Percentiles rank a stretch among this genome's conserved stretches.
These are phyloP conservation scores for Trichoderma sp. DNA, from an alignment of 2,329 filamentous ascomycete genomes.

Conservation along the genomic window DNA sequence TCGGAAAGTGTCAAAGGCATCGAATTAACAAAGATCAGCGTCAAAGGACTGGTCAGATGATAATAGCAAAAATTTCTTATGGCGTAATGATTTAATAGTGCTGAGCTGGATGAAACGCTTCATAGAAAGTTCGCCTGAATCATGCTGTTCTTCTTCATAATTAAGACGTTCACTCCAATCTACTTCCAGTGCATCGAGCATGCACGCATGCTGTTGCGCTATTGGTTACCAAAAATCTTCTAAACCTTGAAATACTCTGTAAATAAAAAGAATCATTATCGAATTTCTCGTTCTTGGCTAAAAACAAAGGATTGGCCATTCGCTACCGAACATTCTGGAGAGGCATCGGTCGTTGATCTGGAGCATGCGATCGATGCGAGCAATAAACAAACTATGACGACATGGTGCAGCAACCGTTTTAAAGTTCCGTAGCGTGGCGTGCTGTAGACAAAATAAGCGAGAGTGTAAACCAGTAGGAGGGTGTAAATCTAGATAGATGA, in stretches of 20 bases:
- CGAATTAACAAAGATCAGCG: neutral
- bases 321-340: neutral
- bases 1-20: neutral
- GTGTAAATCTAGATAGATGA: neutral
- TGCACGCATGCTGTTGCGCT: neutral
- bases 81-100: neutral
- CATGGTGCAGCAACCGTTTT: neutral
- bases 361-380: conserved; percentile 5
- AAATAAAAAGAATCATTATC: neutral
- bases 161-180: neutral
- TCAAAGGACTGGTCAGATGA: neutral
- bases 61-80: neutral
- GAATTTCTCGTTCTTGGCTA: neutral
- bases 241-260: neutral
- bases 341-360: neutral
- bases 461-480: neutral
- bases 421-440: neutral
- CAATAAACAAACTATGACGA: conserved; percentile 13
- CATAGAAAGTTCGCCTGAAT: neutral
- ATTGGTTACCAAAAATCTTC: neutral
- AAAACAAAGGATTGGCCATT: neutral
- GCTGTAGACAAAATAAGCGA: neutral
- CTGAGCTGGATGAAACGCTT: neutral
- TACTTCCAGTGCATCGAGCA: neutral
- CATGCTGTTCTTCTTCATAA: too few relatives aligned